These are phyloP conservation scores for Cyclocybe aegerita DNA, from an alignment of 768 basidiomycete genomes.

Conservation along the genomic window DNA sequence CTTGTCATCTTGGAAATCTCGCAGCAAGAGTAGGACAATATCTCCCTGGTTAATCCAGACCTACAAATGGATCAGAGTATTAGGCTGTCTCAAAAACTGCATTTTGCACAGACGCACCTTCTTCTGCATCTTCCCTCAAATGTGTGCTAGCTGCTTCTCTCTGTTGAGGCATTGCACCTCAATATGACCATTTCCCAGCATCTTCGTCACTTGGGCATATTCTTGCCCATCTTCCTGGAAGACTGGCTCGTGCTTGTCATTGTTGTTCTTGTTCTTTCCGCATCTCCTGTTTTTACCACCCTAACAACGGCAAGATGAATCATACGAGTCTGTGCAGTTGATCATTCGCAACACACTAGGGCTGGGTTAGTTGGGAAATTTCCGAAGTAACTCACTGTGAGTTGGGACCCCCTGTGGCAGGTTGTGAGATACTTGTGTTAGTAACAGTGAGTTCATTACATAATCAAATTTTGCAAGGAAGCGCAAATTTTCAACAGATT, in stretches of 20 bases:
- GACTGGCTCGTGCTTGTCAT: slow-evolving; percentile 97
- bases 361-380: too few species aligned
- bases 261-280: slow-evolving; percentile 99
- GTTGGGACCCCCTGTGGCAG: too few species aligned
- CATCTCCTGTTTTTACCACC: slow-evolving; percentile 99
- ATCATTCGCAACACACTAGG: slow-evolving; percentile 8
- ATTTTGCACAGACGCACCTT: slow-evolving; percentile 63
- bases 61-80: slow-evolving; percentile 37
- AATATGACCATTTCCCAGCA: slow-evolving; percentile 98
- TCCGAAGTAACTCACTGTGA: too few species aligned
- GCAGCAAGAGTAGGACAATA: slow-evolving; percentile 89
- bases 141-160: slow-evolving; percentile 95
- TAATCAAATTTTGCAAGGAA: too few species aligned
- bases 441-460: too few species aligned
- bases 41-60: slow-evolving; percentile 99
- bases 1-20: slow-evolving; percentile 99
- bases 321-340: neutral
- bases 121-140: slow-evolving; percentile 98
- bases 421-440: too few species aligned
- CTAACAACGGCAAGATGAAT: slow-evolving; percentile 35
- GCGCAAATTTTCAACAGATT: too few species aligned
- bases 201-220: slow-evolving; percentile 97
- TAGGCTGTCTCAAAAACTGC: neutral
- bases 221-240: slow-evolving; percentile 99
- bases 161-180: slow-evolving; percentile 98